These are phyloP conservation scores for Gardenia jasminoides DNA, from an alignment of 257 asterid species.

Conservation along the genomic window DNA sequence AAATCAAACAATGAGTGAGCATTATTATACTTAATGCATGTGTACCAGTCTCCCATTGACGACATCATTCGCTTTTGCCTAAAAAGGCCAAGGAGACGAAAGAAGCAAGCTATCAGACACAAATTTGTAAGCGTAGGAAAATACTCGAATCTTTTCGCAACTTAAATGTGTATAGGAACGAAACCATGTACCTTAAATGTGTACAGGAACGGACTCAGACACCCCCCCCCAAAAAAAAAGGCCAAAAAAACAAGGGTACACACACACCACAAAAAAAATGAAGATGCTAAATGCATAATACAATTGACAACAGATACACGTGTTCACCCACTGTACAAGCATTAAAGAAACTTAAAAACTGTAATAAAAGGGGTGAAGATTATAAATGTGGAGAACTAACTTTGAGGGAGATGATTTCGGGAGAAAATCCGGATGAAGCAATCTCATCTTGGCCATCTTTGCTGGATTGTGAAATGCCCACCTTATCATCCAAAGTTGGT, in stretches of 20 bases:
- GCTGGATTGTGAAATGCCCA: slow-evolving; percentile 30
- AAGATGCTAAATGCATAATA: not conserved
- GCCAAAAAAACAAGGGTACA: no score
- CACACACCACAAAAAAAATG: not conserved
- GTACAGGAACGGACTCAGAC: not conserved
- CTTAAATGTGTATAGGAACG: no score
- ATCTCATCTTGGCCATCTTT: slow-evolving; percentile 36
- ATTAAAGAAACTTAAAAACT: not conserved
- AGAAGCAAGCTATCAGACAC: not conserved
- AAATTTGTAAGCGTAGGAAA: not conserved
- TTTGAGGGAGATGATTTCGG: slow-evolving; percentile 63
- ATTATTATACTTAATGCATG: slow-evolving; percentile 3
- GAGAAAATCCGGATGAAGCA: slow-evolving; percentile 31
- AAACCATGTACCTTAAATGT: not conserved
- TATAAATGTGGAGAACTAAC: slow-evolving; percentile 32
- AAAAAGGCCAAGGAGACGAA: not conserved
- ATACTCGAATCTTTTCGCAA: no score
- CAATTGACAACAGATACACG: not conserved
- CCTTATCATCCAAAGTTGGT: slow-evolving; percentile 36
- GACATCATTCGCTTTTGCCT: slow-evolving; percentile 7
- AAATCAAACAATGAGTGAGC: slow-evolving; percentile 10
- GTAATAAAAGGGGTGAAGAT: not conserved
- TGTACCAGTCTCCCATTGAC: not conserved
- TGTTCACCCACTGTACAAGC: not conserved
- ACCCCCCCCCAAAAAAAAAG: not conserved